These are phyloP conservation scores for Fraxinus excelsior DNA, from an alignment of 257 asterid genomes.

Conservation along the genomic window DNA sequence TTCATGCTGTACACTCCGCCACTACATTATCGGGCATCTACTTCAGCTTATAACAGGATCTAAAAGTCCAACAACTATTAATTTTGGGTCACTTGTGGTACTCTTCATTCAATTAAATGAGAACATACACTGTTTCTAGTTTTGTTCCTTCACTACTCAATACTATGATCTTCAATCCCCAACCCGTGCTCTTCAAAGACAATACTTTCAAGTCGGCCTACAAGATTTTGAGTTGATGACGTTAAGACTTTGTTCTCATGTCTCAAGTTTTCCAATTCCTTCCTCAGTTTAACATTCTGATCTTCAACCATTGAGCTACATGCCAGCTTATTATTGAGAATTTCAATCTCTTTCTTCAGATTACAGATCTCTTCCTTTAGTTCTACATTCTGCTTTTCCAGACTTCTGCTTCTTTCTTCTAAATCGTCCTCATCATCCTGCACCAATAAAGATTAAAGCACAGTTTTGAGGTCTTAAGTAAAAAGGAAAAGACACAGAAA, in stretches of 20 bases:
- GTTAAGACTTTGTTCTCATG: conserved; percentile 15
- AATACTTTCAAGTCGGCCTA: conserved; percentile 12
- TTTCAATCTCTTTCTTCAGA: conserved; percentile 19
- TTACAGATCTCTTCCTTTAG: conserved; percentile 16
- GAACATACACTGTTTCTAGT: neutral
- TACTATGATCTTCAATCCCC: neutral
- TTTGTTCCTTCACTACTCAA: neutral
- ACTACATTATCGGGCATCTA: neutral
- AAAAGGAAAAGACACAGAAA: neutral
- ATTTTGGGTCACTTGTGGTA: neutral
- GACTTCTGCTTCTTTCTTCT: conserved; percentile 9
- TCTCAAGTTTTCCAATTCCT: conserved; percentile 16
- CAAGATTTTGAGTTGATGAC: conserved; percentile 13
- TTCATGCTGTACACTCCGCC: neutral
- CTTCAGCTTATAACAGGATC: neutral
- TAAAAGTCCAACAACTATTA: neutral
- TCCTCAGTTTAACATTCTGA: conserved; percentile 19
- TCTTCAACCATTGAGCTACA: conserved; percentile 14
- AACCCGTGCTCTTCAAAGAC: conserved; percentile 12
- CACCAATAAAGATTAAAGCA: neutral
- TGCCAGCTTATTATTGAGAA: conserved; percentile 9
- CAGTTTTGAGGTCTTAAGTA: neutral
- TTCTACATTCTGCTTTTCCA: conserved; percentile 21
- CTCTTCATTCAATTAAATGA: neutral
- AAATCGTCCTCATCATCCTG: conserved; percentile 25